A percentile compares a stretch with the other conserved stretches of the same genome.
Conservation (phyloP, 2,329 filamentous ascomycete species). For the Xylariaceae sp. region DNA sequence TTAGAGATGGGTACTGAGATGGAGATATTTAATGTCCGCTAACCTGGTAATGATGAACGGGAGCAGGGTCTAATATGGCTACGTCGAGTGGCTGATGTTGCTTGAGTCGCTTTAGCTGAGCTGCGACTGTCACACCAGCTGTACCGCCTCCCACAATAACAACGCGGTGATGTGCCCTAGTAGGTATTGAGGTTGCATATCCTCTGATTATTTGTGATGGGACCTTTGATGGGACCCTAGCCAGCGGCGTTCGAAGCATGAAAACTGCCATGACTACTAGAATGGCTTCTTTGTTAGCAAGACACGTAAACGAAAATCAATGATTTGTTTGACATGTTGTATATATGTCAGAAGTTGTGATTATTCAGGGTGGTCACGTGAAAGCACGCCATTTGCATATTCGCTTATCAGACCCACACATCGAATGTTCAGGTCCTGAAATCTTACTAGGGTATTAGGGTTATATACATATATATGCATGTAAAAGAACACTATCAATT, state of each 20-base stretch:
- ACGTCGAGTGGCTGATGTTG: conserved; percentile 38
- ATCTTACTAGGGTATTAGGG: no score
- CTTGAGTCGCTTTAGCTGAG: conserved; percentile 59
- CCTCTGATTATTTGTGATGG: conserved; percentile 15
- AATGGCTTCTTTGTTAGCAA: not conserved
- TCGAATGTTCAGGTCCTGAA: not conserved
- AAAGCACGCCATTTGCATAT: conserved; percentile 19
- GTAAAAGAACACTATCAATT: no score
- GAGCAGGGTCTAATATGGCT: conserved; percentile 41
- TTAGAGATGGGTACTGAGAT: conserved; percentile 12
- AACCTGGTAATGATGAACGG: conserved; percentile 40
- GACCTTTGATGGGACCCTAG: conserved; percentile 17
- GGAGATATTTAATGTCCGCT: not conserved
- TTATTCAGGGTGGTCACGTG: conserved; percentile 18
- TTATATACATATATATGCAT: no score
- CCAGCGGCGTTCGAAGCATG: conserved; percentile 16
- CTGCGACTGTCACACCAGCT: conserved; percentile 66
- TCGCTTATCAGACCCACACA: not conserved
- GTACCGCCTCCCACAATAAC: conserved; percentile 69
- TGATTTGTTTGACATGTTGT: not conserved
- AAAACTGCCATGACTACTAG: not conserved
- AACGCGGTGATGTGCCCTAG: conserved; percentile 57
- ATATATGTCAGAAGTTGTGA: not conserved
- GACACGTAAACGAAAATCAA: not conserved
- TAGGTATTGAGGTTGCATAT: conserved; percentile 36